Evolutionary conservation across 2,329 filamentous ascomycete genomes (phyloP).

Genomic region (Saccharata proteae): DNA sequence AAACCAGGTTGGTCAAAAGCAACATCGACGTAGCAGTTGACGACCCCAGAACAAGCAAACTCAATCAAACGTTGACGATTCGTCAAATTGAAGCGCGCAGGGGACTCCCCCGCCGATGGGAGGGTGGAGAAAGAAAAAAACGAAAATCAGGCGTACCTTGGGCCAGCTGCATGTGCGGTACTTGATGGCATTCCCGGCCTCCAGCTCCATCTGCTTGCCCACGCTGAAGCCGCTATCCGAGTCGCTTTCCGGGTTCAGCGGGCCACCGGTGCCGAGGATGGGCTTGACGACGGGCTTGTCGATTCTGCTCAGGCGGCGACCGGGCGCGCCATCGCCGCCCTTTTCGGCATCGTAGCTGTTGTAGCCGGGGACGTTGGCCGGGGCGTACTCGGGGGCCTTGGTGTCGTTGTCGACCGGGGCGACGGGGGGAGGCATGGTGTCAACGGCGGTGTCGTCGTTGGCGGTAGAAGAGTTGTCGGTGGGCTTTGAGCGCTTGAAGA

Average conservation of each 20-base stretch:
- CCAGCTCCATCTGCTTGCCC: constrained; percentile 61
- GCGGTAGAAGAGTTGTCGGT: constrained; percentile 7
- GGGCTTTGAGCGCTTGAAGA: constrained; percentile 11
- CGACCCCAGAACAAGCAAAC: background rate
- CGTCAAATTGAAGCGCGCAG: background rate
- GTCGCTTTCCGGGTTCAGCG: constrained; percentile 25
- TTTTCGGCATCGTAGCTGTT: constrained; percentile 21
- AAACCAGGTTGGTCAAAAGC: no score
- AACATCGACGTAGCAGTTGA: background rate
- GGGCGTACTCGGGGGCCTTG: background rate
- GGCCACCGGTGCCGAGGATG: constrained; percentile 15
- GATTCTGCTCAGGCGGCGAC: constrained; percentile 30
- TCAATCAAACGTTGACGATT: background rate
- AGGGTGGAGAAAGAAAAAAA: background rate
- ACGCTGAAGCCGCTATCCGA: constrained; percentile 32
- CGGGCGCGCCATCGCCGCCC: constrained; percentile 14
- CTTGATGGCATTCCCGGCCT: constrained; percentile 69
- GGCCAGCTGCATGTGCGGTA: constrained; percentile 92
- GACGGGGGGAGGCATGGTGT: constrained; percentile 1
- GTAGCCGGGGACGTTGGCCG: constrained; percentile 10
- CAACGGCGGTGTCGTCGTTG: constrained; percentile 6
- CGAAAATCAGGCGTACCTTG: constrained; percentile 48
- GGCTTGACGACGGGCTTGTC: constrained; percentile 24
- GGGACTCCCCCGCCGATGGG: no score
- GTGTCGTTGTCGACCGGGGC: background rate